Evolutionary conservation across 2,329 filamentous ascomycete species (phyloP), one percentile per base, ranked within the genome.

Genomic region (Penicillium occitanis): DNA sequence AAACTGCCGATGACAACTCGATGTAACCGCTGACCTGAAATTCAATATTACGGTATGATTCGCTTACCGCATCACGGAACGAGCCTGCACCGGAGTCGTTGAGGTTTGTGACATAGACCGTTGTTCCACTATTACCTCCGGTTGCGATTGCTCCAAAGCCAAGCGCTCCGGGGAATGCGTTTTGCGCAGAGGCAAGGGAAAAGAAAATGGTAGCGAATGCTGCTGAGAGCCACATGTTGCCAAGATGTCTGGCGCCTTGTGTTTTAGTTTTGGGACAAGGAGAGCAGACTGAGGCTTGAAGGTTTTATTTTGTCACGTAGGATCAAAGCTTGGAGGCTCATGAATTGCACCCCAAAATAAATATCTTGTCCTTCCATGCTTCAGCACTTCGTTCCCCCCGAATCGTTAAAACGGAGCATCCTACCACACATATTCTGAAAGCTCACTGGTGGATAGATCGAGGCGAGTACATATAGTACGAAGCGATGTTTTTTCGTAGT

Each of bases 11-110:
- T 5, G 72, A 74, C 63, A 85, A 83, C 42, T 82, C 80, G 67
- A 85, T 84, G 1, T 83, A 77, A 3, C 83, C 83, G 33, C 82
- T 82, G 7, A 84, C 78, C 14, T 81, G 78, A 69, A 85, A 85
- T 22, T 84, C 80, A 22, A 85, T 76, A 30, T 82, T 83, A 40
- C 83, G 82, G 68, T 84, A 80, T 1, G 81, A 68, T 62, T 78
- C 70, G 0, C 81, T 83, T 42, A 85, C 81, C 14, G 82, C 82
- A 69, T 85, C 83, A 30, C 82, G 81, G 10, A 85, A 78, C 2
- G 83, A 84, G 1, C 83, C 83, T 7, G 78, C 68, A 5, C 83
- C 83, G 2, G 77, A 77, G 69, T 85, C 83, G 62, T 81, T 75
- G 11, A 85, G 73, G 67, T 82, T 85, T 17, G 79, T 81, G 10